phyloP scores from a whole-genome alignment of 2,329 filamentous ascomycete genomes.

The Scedosporium apiospermum region DNA sequence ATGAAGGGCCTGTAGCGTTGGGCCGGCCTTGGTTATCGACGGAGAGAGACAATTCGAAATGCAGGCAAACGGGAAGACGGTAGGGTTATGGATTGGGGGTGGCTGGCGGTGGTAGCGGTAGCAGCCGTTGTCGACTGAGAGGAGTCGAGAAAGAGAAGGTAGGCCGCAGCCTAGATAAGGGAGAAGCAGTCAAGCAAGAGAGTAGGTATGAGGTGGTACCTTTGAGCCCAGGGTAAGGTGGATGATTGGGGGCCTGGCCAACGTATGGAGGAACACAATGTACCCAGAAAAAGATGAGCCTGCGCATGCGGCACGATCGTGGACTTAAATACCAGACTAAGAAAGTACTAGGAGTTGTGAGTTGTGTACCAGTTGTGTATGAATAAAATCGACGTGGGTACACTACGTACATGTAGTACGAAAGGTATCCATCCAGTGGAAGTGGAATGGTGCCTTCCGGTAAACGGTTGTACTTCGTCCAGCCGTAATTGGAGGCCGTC shows the following conservation, averaged over 20 bases:
- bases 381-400: neutral
- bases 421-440: neutral
- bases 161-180: neutral
- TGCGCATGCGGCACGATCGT: slow-evolving; percentile 1
- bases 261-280: neutral
- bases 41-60: neutral
- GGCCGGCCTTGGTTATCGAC: neutral
- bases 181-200: neutral
- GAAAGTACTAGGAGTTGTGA: neutral
- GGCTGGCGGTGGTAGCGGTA: neutral
- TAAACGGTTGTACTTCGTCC: neutral
- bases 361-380: neutral
- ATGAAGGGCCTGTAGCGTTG: slow-evolving; percentile 2
- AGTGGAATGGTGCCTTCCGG: slow-evolving; percentile 1
- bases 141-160: neutral
- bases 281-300: neutral
- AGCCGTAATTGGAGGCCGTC: neutral
- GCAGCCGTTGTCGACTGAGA: neutral
- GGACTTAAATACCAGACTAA: slow-evolving; percentile 5
- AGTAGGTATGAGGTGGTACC: neutral
- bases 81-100: neutral
- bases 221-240: neutral
- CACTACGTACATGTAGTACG: neutral
- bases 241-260: neutral
- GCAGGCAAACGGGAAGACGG: neutral